These are phyloP conservation scores for Pseudopediastrum boryanum DNA, from an alignment of 139 green algal genomes.

Conservation along the genomic window DNA sequence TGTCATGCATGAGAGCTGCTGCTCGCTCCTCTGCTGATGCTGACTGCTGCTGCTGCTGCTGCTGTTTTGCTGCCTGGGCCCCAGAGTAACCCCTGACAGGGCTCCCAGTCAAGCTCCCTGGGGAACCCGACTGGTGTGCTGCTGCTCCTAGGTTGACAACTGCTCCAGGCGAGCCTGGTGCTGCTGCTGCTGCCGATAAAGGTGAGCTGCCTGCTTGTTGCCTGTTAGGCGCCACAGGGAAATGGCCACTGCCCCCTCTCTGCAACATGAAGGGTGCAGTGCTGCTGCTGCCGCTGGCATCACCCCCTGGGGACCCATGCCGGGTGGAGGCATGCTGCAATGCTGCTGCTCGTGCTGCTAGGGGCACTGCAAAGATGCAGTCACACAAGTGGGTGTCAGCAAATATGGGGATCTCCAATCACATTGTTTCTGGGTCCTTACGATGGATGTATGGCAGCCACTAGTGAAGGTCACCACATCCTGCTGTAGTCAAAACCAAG, in stretches of 20 bases:
- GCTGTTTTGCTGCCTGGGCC: not conserved
- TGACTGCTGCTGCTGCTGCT: not conserved
- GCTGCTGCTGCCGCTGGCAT: not conserved
- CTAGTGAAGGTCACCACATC: too few species aligned
- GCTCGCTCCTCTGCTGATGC: slow-evolving; percentile 22
- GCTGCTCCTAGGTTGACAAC: slow-evolving; percentile 18
- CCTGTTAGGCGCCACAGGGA: slow-evolving; percentile 4
- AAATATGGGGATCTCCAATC: too few species aligned
- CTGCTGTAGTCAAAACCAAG: too few species aligned
- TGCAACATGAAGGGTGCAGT: slow-evolving; percentile 27
- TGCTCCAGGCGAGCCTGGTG: not conserved
- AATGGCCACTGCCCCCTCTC: too few species aligned
- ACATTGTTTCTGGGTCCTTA: too few species aligned
- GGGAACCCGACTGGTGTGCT: not conserved
- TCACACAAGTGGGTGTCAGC: too few species aligned
- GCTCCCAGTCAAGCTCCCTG: too few species aligned
- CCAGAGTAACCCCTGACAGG: too few species aligned
- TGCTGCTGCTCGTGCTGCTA: not conserved
- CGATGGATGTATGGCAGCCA: too few species aligned
- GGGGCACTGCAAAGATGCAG: too few species aligned
- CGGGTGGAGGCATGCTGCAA: not conserved
- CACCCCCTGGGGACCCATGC: not conserved
- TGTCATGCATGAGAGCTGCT: slow-evolving; percentile 10
- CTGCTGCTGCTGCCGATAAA: not conserved
- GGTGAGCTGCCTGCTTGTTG: not conserved